phyloP scores from a whole-genome alignment of 495 filamentous ascomycete species.

The Peziza echinospora region DNA sequence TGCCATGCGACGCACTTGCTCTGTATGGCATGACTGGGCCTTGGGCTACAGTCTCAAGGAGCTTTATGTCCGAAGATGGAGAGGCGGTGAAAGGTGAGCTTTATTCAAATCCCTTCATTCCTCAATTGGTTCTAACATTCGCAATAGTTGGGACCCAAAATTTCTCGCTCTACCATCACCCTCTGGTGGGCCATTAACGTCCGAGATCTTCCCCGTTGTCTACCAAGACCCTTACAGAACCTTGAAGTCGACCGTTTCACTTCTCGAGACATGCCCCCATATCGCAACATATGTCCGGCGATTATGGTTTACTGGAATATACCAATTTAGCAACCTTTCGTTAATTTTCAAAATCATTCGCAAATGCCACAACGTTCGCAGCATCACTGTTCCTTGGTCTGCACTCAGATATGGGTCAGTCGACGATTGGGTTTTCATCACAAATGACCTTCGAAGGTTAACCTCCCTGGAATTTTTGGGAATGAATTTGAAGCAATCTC shows the following conservation, averaged over 20 bases:
- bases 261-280: conserved; percentile 23
- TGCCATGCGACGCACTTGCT: conserved; percentile 27
- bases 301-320: conserved; percentile 34
- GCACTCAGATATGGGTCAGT: conserved; percentile 24
- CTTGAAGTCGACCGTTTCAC: conserved; percentile 25
- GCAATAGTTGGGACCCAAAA: not conserved
- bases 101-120: not conserved
- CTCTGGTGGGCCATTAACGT: conserved; percentile 22
- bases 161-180: not conserved
- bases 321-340: conserved; percentile 26
- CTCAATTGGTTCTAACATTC: not conserved
- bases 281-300: conserved; percentile 28
- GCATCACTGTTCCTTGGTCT: conserved; percentile 32
- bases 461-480: conserved; percentile 29
- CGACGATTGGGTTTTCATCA: conserved; percentile 26
- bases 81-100: conserved; percentile 26
- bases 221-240: conserved; percentile 31
- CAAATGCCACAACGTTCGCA: conserved; percentile 23
- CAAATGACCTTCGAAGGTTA: conserved; percentile 19
- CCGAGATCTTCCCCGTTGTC: conserved; percentile 24
- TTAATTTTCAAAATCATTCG: conserved; percentile 25
- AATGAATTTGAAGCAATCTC: conserved; percentile 24
- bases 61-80: conserved; percentile 30
- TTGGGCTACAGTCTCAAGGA: conserved; percentile 26
- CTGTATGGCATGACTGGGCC: conserved; percentile 33